Evolutionary conservation across 148 eudicot genomes (phyloP), one percentile per base, ranked within the genome.

Genomic region (Suaeda aralocaspica): DNA sequence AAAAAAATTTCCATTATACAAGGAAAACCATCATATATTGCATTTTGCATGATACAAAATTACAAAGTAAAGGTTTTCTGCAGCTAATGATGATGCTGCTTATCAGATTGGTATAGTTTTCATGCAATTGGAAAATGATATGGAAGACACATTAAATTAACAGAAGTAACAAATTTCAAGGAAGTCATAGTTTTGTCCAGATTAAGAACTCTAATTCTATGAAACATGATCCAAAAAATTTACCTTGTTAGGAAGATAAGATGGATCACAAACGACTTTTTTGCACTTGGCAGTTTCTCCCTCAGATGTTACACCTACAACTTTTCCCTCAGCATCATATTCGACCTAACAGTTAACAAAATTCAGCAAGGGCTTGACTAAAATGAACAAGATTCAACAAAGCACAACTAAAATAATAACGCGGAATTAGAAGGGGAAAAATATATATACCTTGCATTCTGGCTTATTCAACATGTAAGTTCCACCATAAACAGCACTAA

Each of bases 401-500:
- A 45, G 13, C 8, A 67, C 42, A 63, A 63, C 24, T 66, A 59
- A 42, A 19, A 36, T 21, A 25, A 41, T 18, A 64, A 44, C 31
- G 11, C 14, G 18, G 12, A 66, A 49, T 57, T n/a, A 9, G 1
- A 63, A 60, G 28, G 49, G 51, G 8, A 50, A 67, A 3, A 42
- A 15, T n/a, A n/a, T n/a, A n/a, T n/a, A 42, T 76, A 89, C 94
- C 94, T 83, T 89, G 90, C 98, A 90, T 49, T 90, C 96, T 74
- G 98, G 94, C 83, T 93, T 92, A 66, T 80, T 86, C 85, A 93
- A 78, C 98, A 93, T 90, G 82, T 93, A 93, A 24, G 98, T 93
- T 66, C 96, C 96, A 75, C 98, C 98, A 83, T 93, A 93, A 66
- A 93, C 98, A 81, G 98, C 98, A 90, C 98, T 92, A 4, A 92